These are phyloP conservation scores for Rhizopus delemar DNA, from an alignment of 371 early-diverging fungal genomes.

Conservation along the genomic window DNA sequence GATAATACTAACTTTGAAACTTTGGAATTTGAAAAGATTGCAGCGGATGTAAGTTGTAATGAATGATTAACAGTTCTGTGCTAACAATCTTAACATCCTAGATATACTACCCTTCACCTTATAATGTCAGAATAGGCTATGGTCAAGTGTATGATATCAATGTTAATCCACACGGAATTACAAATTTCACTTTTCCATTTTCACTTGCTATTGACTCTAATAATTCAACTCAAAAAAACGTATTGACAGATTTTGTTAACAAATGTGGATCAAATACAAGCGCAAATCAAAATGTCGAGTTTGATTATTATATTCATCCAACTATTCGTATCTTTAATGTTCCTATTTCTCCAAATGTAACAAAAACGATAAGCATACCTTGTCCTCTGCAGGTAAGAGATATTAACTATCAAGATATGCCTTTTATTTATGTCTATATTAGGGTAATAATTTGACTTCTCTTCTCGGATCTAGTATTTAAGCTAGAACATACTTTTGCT, in stretches of 20 bases:
- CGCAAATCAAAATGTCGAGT: slow-evolving; percentile 26
- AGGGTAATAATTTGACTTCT: too few relatives aligned
- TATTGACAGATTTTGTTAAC: slow-evolving; percentile 45
- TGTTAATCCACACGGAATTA: slow-evolving; percentile 41
- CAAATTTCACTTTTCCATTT: slow-evolving; percentile 52
- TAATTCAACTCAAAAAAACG: slow-evolving; percentile 36
- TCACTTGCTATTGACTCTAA: slow-evolving; percentile 32
- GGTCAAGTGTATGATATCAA: slow-evolving; percentile 44
- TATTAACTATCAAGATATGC: too few relatives aligned
- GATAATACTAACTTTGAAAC: slow-evolving; percentile 56
- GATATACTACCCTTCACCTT: slow-evolving; percentile 58
- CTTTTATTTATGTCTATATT: too few relatives aligned
- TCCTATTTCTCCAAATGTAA: slow-evolving; percentile 41
- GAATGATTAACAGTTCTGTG: background rate
- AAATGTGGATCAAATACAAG: slow-evolving; percentile 51
- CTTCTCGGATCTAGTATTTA: too few relatives aligned
- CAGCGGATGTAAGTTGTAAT: slow-evolving; percentile 49
- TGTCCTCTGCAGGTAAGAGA: slow-evolving; percentile 25
- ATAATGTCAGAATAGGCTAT: slow-evolving; percentile 48
- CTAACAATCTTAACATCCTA: slow-evolving; percentile 13
- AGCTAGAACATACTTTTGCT: too few relatives aligned
- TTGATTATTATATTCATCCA: slow-evolving; percentile 52
- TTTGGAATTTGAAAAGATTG: slow-evolving; percentile 52
- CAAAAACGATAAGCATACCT: slow-evolving; percentile 28
- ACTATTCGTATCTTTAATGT: slow-evolving; percentile 46